Base-by-base conservation (phyloP, 129 eudicot genomes). In the Saussurea involucrata region DNA sequence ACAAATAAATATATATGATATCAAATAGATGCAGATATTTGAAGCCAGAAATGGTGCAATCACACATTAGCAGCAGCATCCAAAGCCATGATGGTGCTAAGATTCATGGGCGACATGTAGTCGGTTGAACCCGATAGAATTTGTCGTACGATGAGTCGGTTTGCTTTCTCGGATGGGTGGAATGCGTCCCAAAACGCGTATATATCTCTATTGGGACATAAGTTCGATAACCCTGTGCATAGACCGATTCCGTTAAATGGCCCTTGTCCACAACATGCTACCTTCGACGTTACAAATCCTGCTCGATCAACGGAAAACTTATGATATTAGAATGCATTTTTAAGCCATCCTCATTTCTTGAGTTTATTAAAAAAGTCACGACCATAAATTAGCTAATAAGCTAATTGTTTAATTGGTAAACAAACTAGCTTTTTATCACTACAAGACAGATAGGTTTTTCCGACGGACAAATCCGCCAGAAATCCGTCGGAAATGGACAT, bases 201-300 rank as follows among this genome's bases (percentile, higher is more conserved):
- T 49, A 78, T 0, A 58, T 83, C 87, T 75, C 96, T 82, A 68
- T 86, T 78, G 0, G 91, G 89, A 72, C 96, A 90, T 74, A 90
- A 17, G 81, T 88, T 88, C 8, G 96, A 90, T 1, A 88, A 10
- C 5, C 4, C 58, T 5, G 85, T 90, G 88, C 96, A 90, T 1
- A 90, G 66, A 8, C 96, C 96, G 0, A 90, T 18, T 33, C 96
- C 96, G 21, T 90, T 90, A 68, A 61, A 82, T 27, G 93, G 92
- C 29, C 96, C 96, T 83, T 90, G 96, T 60, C 96, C 96, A 60
- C 96, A 90, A 69, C 96, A 90, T 7, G 96, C 96, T 24, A 83
- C 68, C 79, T 88, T 84, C 58, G 96, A 79, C 17, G 93, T 88
- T 18, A 82, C 69, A 84, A 90, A 90, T 73, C 96, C 97, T 87